Conservation (phyloP, 139 green algal genomes). For the Yamagishiella unicocca region DNA sequence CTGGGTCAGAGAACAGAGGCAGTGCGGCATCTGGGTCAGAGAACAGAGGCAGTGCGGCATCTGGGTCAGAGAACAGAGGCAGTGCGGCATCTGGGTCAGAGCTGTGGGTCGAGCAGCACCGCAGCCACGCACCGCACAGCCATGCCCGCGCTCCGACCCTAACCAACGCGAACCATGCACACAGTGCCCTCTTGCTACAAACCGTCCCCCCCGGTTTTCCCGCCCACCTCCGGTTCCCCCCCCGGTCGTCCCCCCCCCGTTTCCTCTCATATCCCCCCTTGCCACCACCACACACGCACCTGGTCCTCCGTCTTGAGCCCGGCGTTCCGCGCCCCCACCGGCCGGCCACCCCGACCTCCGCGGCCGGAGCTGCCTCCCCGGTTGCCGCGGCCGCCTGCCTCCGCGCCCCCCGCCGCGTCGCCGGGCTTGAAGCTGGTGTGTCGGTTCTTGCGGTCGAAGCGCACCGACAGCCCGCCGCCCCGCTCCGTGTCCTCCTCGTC, state of each 20-base stretch:
- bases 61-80: neutral
- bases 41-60: too few species aligned
- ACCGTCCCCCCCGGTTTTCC: too few species aligned
- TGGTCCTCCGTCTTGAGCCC: conserved; percentile 42
- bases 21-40: too few species aligned
- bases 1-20: too few species aligned
- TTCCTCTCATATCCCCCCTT: too few species aligned
- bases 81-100: neutral
- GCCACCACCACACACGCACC: too few species aligned
- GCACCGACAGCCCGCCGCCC: neutral
- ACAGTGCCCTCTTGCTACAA: too few species aligned
- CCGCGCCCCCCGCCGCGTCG: neutral
- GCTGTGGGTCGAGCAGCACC: neutral
- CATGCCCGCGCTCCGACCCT: neutral
- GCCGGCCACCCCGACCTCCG: neutral
- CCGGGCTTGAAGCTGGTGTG: conserved; percentile 24
- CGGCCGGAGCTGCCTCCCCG: neutral
- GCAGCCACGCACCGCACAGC: neutral
- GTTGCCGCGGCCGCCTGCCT: neutral
- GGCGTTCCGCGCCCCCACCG: conserved; percentile 20
- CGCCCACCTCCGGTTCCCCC: neutral
- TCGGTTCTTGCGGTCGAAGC: conserved; percentile 56
- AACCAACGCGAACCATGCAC: too few species aligned
- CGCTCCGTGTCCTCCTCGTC: conserved; percentile 40
- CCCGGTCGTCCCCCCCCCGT: too few species aligned